Evolutionary conservation across 495 filamentous ascomycete species (phyloP), one percentile per base, ranked within the genome.

Genomic region (Talaromyces proteolyticus): DNA sequence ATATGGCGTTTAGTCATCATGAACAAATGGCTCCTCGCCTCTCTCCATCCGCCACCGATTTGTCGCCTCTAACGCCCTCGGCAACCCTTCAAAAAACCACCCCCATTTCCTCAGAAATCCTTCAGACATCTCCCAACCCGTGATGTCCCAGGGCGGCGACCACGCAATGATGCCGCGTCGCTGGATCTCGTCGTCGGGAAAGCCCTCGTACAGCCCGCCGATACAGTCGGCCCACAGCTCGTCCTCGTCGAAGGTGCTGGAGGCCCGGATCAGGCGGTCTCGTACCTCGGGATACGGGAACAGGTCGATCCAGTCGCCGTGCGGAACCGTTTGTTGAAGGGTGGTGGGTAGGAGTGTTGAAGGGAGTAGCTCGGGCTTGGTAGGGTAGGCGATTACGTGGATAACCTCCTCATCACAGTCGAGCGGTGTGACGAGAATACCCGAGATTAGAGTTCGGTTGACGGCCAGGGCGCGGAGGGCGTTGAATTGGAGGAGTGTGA

Each of bases 401-500:
- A 63, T 54, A 26, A 58, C n/a, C 48, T 63, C 61, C 39, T 57
- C 56, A 37, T 53, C 52, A 49, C 59, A 67, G 55, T 63, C 57
- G 8, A 39, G 42, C 18, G 54, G 41, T 42, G 62, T 61, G 51
- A 40, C 53, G 22, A 58, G 47, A 51, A 64, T 65, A 49, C 62
- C 62, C 38, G 63, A 61, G 41, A 75, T 53, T 11, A 72, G 51
- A 53, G 48, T 60, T 25, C 58, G 57, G 52, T 74, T 74, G 54
- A 57, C 52, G 47, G 57, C 53, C n/a, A 59, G 40, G 48, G 67
- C 71, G 43, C 68, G 65, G 44, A 74, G 60, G 50, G 63, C 61
- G 50, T 74, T 74, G 61, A 53, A 72, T 53, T 74, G 71, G 17
- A 72, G 56, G 19, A 74, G 62, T 5, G 64, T 66, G 45, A 71